Base-by-base conservation (phyloP, 495 filamentous ascomycete species). In the Aspergillus avenaceus region DNA sequence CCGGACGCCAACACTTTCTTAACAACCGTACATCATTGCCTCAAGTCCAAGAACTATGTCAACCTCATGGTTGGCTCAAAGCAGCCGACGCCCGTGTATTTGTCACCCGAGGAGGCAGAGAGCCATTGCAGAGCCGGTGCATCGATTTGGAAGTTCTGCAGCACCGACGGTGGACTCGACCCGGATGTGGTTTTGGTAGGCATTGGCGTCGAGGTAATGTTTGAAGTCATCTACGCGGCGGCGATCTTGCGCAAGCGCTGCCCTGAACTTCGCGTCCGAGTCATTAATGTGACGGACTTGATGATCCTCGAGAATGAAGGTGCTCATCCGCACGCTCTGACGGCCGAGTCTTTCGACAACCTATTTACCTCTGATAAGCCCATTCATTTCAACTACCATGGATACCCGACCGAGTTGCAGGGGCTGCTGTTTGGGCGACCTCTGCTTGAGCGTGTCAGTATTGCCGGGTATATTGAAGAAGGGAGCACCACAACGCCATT, bases 1-100 rank as follows among this genome's bases (percentile, higher is more conserved):
- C 86, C 85, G 1, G 85, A 89, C 52, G 85, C 84, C 29, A 88
- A 88, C 63, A 86, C 81, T 45, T 85, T 87, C 65, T 69, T 89
- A 25, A 77, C 75, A 6, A 87, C 84, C 0, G 47, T 88, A 1
- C 67, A 78, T 21, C 85, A 87, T 62, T 85, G 82, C 63, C 66
- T 89, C 21, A 62, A 72, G 16, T 87, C 81, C 2, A 79, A 72
- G 53, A 84, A 84, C 59, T 84, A 87, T 52, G 73, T 85, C 53
- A 89, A 89, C 63, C 73, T 89, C 12, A 83, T 88, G 75, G 84
- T 89, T 32, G 84, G 84, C 43, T 83, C 82, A 34, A 90, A 90
- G 59, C 84, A 87, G 61, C 83, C 82, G 2, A 82, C 81, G 0
- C 81, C 83, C 0, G 82, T 86, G 18, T 87, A 82, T 61, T 75